These are phyloP conservation scores for Diaporthe destruens DNA, from an alignment of 2,329 filamentous ascomycete species.

Conservation along the genomic window DNA sequence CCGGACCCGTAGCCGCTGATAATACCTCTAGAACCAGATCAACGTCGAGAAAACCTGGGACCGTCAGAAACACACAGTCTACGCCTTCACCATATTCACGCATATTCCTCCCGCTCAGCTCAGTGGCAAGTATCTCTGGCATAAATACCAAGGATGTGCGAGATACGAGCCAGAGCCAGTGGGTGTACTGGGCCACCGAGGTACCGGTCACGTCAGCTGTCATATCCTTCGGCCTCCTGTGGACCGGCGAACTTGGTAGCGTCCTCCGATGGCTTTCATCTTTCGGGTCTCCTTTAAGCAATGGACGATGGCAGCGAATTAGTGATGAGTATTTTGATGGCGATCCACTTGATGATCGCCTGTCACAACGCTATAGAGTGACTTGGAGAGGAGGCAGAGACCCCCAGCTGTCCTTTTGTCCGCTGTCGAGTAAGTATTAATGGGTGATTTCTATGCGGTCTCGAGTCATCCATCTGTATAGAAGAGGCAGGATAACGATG, in stretches of 20 bases:
- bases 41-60: constrained; percentile 54
- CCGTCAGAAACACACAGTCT: constrained; percentile 60
- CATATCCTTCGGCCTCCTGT: constrained; percentile 56
- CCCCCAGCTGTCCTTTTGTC: background rate
- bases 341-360: background rate
- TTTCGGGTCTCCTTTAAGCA: background rate
- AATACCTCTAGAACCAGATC: constrained; percentile 47
- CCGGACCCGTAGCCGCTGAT: background rate
- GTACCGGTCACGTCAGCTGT: constrained; percentile 60
- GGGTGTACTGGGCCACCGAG: constrained; percentile 64
- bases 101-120: constrained; percentile 61
- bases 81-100: constrained; percentile 64
- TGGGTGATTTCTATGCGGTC: background rate
- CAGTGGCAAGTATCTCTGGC: constrained; percentile 63
- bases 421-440: background rate
- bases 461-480: background rate
- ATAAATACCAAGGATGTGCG: constrained; percentile 65
- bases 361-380: no score
- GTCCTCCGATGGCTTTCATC: constrained; percentile 45
- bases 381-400: background rate
- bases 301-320: background rate
- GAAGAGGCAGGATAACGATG: background rate
- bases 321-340: background rate
- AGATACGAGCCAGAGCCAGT: constrained; percentile 49
- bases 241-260: constrained; percentile 58